phyloP scores from a whole-genome alignment of 202 grass and related monocot genomes.

The Digitaria exilis region DNA sequence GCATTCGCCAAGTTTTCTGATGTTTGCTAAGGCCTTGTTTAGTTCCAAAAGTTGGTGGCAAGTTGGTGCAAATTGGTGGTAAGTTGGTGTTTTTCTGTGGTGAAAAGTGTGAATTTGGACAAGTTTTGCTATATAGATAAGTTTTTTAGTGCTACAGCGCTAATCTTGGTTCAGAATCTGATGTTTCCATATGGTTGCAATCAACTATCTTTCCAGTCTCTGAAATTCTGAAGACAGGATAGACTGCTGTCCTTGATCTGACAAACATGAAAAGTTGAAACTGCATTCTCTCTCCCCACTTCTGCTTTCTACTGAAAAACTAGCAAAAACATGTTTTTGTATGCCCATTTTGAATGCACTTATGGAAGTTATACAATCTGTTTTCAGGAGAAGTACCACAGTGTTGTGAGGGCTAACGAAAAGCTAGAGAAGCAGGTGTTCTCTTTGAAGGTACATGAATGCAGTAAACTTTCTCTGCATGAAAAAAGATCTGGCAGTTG shows the following conservation, averaged over 20 bases:
- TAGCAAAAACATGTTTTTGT: constrained; percentile 3
- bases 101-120: no score
- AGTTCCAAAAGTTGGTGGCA: no score
- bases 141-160: neutral
- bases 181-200: constrained; percentile 8
- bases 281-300: neutral
- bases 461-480: neutral
- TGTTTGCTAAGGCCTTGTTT: no score
- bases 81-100: no score
- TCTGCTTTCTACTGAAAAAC: neutral
- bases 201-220: neutral
- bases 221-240: neutral
- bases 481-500: no score
- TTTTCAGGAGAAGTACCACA: constrained; percentile 60
- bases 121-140: neutral
- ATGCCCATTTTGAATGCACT: constrained; percentile 9
- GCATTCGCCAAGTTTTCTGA: neutral
- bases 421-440: constrained; percentile 50
- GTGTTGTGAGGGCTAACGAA: constrained; percentile 43
- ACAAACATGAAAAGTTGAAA: neutral
- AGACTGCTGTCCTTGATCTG: neutral
- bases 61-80: no score
- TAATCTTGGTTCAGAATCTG: neutral
- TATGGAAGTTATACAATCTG: constrained; percentile 7
- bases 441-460: constrained; percentile 38